Base-by-base conservation (phyloP, 192 early-diverging fungal genomes). In the Obelidium mucronatum region DNA sequence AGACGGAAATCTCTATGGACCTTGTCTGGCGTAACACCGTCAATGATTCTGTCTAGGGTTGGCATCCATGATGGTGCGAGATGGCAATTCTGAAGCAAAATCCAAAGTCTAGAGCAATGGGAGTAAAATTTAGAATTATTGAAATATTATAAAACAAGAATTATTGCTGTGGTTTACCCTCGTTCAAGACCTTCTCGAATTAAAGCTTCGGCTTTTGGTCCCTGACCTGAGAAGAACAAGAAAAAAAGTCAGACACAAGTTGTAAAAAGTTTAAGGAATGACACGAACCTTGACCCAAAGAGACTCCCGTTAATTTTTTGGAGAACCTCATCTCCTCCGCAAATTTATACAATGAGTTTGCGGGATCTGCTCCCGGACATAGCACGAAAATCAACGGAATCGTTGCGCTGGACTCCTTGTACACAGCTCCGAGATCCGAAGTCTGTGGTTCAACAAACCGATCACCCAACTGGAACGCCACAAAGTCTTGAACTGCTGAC, bases 31-130 rank as follows among this genome's bases (percentile, higher is more conserved):
- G 84, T 89, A 51, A 89, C 82, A 51, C 76, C 48, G 70, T 88
- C 86, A 42, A 89, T 88, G 65, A 89, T 86, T 51, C 84, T 70
- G 66, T 89, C 88, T 2, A 89, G 77, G 2, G 78, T 80, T 30
- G 88, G 88, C 88, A 89, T 89, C 88, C 88, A 89, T 17, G 84
- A 86, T 1, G 88, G 88, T 34, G 84, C 77, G 63, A 89, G 63
- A 59, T 89, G 88, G 63, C 88, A 89, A 68, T 89, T 89, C 67
- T 89, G 88, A 6, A 89, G 74, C 54, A 89, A 59, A 66, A 89
- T 78, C 88, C 88, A 89, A 40, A 88, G 67, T 3, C 66, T 65
- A 39, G 8, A 19, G 26, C 11, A 24, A 59, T 1, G 8, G 8
- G 31, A 52, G 8, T 59, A 59, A 59, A 59, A 59, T 24, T 59